These are phyloP conservation scores for Cylindrotheca closterium DNA, from an alignment of 108 stramenopile species.

Conservation along the genomic window DNA sequence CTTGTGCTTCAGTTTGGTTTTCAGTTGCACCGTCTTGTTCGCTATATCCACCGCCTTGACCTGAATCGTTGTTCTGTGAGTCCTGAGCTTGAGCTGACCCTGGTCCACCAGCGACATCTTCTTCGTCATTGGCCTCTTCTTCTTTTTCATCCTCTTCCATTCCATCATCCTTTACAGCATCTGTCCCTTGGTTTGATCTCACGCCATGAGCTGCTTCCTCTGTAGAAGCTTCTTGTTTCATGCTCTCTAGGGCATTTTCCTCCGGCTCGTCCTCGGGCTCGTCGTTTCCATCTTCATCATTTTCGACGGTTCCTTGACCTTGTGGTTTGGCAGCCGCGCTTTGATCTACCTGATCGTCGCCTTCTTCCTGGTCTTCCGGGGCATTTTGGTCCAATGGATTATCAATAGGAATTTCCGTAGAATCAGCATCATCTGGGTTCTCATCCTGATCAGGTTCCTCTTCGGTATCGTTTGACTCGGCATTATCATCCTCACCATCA, in stretches of 20 bases:
- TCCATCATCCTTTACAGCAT: conserved; percentile 33
- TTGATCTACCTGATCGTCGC: conserved; percentile 12
- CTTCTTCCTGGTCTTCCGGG: conserved; percentile 18
- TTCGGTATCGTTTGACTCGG: conserved; percentile 9
- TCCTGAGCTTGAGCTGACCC: conserved; percentile 17
- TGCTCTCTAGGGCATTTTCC: neutral
- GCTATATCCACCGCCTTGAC: conserved; percentile 24
- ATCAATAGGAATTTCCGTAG: neutral
- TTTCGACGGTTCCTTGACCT: conserved; percentile 7
- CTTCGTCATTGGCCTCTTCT: conserved; percentile 33
- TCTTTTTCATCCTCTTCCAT: conserved; percentile 28
- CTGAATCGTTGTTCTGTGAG: conserved; percentile 13
- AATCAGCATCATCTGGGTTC: conserved; percentile 4
- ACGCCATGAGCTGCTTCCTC: conserved; percentile 52
- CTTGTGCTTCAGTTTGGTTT: conserved; percentile 25
- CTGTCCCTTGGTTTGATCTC: conserved; percentile 54
- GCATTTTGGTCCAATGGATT: neutral
- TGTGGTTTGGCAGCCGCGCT: neutral
- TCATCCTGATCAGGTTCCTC: conserved; percentile 24
- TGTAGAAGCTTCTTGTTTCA: conserved; percentile 15
- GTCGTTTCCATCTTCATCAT: conserved; percentile 25
- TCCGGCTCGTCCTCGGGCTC: conserved; percentile 21
- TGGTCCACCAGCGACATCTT: conserved; percentile 21
- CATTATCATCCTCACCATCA: conserved; percentile 13
- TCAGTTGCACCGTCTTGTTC: conserved; percentile 30